Conservation (phyloP, 352 stramenopile species). For the Hyphochytrium catenoides region DNA sequence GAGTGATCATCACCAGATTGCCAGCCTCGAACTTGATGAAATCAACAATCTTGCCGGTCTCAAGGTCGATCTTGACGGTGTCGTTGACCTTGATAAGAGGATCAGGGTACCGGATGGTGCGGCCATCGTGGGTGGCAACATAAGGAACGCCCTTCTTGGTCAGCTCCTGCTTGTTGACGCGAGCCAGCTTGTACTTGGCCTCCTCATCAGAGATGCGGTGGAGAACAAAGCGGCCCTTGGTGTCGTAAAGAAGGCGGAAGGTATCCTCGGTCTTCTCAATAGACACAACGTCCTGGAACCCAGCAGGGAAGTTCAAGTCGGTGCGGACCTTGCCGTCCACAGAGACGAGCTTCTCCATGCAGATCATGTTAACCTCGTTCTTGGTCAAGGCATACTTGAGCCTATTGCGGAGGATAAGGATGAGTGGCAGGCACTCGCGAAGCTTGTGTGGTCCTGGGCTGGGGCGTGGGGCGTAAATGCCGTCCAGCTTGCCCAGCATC, state of each 20-base stretch:
- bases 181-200: slow-evolving; percentile 96
- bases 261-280: slow-evolving; percentile 87
- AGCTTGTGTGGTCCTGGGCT: slow-evolving; percentile 93
- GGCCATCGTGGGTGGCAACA: slow-evolving; percentile 93
- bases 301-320: slow-evolving; percentile 91
- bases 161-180: slow-evolving; percentile 83
- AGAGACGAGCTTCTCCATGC: slow-evolving; percentile 97
- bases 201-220: slow-evolving; percentile 87
- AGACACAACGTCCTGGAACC: slow-evolving; percentile 98
- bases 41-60: slow-evolving; percentile 89
- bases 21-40: slow-evolving; percentile 96
- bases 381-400: slow-evolving; percentile 98
- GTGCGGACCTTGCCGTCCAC: slow-evolving; percentile 89
- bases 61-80: slow-evolving; percentile 94
- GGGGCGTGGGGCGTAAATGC: slow-evolving; percentile 74
- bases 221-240: slow-evolving; percentile 95
- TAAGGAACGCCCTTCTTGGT: slow-evolving; percentile 92
- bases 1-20: slow-evolving; percentile 90
- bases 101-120: slow-evolving; percentile 96
- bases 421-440: slow-evolving; percentile 90
- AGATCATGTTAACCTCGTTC: slow-evolving; percentile 96
- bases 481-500: slow-evolving; percentile 69
- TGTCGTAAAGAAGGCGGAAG: slow-evolving; percentile 96
- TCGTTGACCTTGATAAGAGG: slow-evolving; percentile 96
- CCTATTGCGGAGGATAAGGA: slow-evolving; percentile 94